These are phyloP conservation scores for Hypomyces rosellus DNA, from an alignment of 2,329 filamentous ascomycete species.

Conservation along the genomic window DNA sequence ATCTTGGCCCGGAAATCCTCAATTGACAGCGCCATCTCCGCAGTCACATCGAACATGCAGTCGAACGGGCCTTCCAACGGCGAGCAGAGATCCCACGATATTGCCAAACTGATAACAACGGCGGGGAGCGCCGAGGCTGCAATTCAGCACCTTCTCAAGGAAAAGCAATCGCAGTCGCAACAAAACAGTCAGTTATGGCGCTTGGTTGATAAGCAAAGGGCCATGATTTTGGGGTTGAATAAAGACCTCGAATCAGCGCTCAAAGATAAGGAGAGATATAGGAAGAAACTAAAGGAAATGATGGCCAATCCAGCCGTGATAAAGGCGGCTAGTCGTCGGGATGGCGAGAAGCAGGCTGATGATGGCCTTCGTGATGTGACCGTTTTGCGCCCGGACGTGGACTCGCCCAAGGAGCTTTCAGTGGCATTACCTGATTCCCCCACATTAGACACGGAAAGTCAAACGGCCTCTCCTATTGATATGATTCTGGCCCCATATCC, in stretches of 20 bases:
- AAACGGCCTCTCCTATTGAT: slow-evolving; percentile 52
- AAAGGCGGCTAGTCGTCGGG: slow-evolving; percentile 18
- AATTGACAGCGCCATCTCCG: slow-evolving; percentile 88
- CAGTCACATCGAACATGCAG: slow-evolving; percentile 56
- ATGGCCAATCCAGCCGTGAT: slow-evolving; percentile 36
- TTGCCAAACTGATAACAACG: slow-evolving; percentile 70
- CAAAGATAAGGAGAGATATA: slow-evolving; percentile 92
- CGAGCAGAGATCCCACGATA: slow-evolving; percentile 61
- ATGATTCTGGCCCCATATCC: slow-evolving; percentile 56
- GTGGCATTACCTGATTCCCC: slow-evolving; percentile 38
- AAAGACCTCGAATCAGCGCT: slow-evolving; percentile 86
- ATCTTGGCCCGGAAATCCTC: slow-evolving; percentile 67
- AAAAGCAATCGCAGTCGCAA: slow-evolving; percentile 80
- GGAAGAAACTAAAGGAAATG: slow-evolving; percentile 79
- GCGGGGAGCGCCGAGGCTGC: slow-evolving; percentile 87
- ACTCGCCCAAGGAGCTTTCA: slow-evolving; percentile 9
- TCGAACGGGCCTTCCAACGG: slow-evolving; percentile 48
- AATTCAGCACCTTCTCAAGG: slow-evolving; percentile 80
- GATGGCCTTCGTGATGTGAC: slow-evolving; percentile 8
- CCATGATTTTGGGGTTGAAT: slow-evolving; percentile 89
- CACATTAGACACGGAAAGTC: slow-evolving; percentile 43
- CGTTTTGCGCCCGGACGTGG: slow-evolving; percentile 20
- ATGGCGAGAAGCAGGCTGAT: slow-evolving; percentile 10
- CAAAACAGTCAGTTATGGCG: slow-evolving; percentile 95
- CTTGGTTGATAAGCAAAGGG: slow-evolving; percentile 89